Evolutionary conservation across 2,329 filamentous ascomycete species (phyloP), one percentile per base, ranked within the genome.

Genomic region (Incumbomyces delicatus): DNA sequence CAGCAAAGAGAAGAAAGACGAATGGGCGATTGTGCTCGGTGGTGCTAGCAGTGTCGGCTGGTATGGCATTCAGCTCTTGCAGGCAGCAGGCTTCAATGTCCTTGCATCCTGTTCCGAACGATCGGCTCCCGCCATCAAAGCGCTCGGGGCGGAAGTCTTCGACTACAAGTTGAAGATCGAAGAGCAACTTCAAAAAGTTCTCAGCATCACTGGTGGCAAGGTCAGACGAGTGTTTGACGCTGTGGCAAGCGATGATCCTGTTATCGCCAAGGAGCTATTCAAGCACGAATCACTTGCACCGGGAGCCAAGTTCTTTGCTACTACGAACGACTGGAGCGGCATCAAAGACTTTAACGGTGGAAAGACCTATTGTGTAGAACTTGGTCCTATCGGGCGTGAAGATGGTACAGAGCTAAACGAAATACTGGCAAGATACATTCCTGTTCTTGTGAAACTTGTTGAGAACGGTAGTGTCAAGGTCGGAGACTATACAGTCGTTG

Each of bases 21-120:
- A 62, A 52, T 64, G 62, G 62, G 56, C 56, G 13, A 44, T 64
- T 27, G 55, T 65, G 5, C 57, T 63, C 34, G 62, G 62, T 22
- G 63, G 61, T 17, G 56, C 60, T 5, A 58, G 58, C 49, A 58
- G 52, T 37, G 60, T 63, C 13, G 63, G 63, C 6, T 61, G 59
- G 44, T 59, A 53, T 38, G 58, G 58, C 13, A 54, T 64, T 34
- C 50, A 63, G 55, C 44, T 62, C n/a, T 51, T 62, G 13, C 57
- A 56, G 31, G 49, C 50, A 5, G 46, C 48, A 34, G 62, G 62
- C 14, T 64, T 60, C 51, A 59, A 59, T 39, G 63, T 64, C 8
- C 50, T 57, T 16, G 55, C 60, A 2, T 63, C 62, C 7, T 61
- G 60, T 44, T 63, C 62, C 1, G 48, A 49, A 16, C 57, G 53